Conservation (phyloP, 2,329 filamentous ascomycete genomes). For the Colletotrichum tropicale region DNA sequence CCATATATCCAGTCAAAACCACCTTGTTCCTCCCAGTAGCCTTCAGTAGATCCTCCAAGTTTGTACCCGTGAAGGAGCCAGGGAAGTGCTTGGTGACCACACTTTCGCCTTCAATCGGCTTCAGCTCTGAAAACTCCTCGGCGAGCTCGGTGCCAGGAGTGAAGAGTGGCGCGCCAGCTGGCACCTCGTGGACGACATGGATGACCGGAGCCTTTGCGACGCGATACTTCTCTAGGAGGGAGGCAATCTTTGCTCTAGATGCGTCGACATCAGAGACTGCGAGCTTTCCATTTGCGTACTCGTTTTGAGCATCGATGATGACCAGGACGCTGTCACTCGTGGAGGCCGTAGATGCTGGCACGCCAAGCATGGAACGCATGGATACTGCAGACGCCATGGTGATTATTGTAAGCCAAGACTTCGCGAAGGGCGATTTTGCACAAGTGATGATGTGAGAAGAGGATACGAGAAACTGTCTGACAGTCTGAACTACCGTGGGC, state of each 20-base stretch:
- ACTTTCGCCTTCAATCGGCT: slow-evolving; percentile 57
- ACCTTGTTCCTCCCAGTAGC: slow-evolving; percentile 59
- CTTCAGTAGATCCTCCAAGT: slow-evolving; percentile 57
- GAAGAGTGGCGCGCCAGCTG: slow-evolving; percentile 68
- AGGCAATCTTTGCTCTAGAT: slow-evolving; percentile 60
- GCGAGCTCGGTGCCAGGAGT: slow-evolving; percentile 65
- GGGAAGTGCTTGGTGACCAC: slow-evolving; percentile 63
- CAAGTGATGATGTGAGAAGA: background rate
- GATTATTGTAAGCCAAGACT: background rate
- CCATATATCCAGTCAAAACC: slow-evolving; percentile 65
- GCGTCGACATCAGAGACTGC: slow-evolving; percentile 55
- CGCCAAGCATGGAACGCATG: slow-evolving; percentile 37
- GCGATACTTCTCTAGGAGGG: slow-evolving; percentile 64
- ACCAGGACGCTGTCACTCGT: slow-evolving; percentile 60
- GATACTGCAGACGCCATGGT: slow-evolving; percentile 16
- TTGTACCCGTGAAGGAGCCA: slow-evolving; percentile 65
- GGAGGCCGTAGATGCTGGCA: slow-evolving; percentile 51
- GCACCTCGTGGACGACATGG: slow-evolving; percentile 64
- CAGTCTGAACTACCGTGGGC: background rate
- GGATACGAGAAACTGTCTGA: background rate
- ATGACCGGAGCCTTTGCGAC: slow-evolving; percentile 53
- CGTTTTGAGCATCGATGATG: slow-evolving; percentile 75
- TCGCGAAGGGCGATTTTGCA: background rate
- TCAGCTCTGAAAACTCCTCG: slow-evolving; percentile 64
- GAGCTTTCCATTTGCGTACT: slow-evolving; percentile 64